Base-by-base conservation (phyloP, 257 asterid species). In the Lantana camara region DNA sequence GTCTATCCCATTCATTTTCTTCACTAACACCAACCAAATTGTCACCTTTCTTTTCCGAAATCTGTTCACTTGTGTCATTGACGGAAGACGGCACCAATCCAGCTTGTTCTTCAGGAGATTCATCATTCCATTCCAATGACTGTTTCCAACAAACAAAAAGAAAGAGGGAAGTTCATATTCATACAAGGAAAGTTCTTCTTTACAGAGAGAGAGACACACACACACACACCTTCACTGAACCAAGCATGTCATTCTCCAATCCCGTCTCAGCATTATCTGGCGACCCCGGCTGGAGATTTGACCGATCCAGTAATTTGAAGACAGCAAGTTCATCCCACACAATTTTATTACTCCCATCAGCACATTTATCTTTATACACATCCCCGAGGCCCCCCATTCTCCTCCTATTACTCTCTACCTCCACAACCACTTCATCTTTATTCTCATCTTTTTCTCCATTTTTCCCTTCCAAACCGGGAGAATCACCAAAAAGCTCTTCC, bases 1-100 rank as follows among this genome's bases (percentile, higher is more conserved):
- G 97, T 80, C 83, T 88, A 78, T 94, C 99, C 97, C 99, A 94
- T 72, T 90, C 99, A 65, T 71, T 90, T 74, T 86, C 95, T 83
- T 90, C 96, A 74, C 67, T 75, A 57, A 59, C 41, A 49, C 73
- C 79, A 64, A 44, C 75, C 69, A 69, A 57, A 67, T 70, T 76
- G 60, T 77, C 89, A 63, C 72, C 86, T 76, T 90, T 87, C 78
- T 80, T 87, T 60, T 84, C 97, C 48, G 71, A 69, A 74, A 42
- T 69, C 40, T 71, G 83, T 53, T 73, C 82, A 76, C 73, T 56
- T 16, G 75, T n/a, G 34, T 83, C 95, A 67, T 77, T 76, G 45
- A 57, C 38, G 40, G 87, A 68, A 75, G 67, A 77, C 22, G 87
- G 60, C 63, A 64, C 76, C 40, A 45, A 68, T 54, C 78, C 93